Base-by-base conservation (phyloP, 2,329 filamentous ascomycete genomes). In the Juglanconis sp. region DNA sequence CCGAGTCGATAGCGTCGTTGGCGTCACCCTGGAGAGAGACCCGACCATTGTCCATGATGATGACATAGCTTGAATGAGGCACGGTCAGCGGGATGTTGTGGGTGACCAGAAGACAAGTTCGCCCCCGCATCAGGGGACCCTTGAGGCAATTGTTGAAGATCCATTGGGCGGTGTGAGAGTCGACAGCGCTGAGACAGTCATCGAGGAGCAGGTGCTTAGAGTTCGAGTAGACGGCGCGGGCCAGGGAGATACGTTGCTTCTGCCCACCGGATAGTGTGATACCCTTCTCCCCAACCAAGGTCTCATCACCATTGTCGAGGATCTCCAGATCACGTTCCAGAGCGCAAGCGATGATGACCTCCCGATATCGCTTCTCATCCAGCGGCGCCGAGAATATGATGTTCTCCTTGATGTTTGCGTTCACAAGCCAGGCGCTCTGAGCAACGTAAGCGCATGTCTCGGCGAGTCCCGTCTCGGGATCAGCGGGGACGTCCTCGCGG, bases 151-250 rank as follows among this genome's bases (percentile, higher is more conserved):
- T 90, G 71, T 89, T 90, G 76, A 98, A 98, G 66, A 99, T 98
- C 88, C 96, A 97, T 73, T 97, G 96, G 2, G 93, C 93, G 0
- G 95, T 98, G 69, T 99, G 95, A 3, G 95, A 96, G 73, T 99
- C 95, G 38, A 99, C 95, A 34, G 95, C 95, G 70, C 93, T 97
- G 48, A 99, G 82, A 65, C 96, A 96, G 73, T 99, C 95, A 70
- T 99, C 95, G 53, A 99, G 82, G 10, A 99, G 83, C 15, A 99
- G 77, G 73, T 98, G 94, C 56, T 88, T 89, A 5, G 93, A 96
- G 74, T 92, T 94, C 65, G 92, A 96, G 76, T 99, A 99, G n/a
- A 99, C 82, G 1, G 95, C 95, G 66, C 95, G 88, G n/a, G 95
- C 95, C 49, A 99, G 83, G 13, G 94, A 97, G 55, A 99, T 98